Conservation (phyloP, 495 filamentous ascomycete genomes). For the Penicillium malachiteum region DNA sequence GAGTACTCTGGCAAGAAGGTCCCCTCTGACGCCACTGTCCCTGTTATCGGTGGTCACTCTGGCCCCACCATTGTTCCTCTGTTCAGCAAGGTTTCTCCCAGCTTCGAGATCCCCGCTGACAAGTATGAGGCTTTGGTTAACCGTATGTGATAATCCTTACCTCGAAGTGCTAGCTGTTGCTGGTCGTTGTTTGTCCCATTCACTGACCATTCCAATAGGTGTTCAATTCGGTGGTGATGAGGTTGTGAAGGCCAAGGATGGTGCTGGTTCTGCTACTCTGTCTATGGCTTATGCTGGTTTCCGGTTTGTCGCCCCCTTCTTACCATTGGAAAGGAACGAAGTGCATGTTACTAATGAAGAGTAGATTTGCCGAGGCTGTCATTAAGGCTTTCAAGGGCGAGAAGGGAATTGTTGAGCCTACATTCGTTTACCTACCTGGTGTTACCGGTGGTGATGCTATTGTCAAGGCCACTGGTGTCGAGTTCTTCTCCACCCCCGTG, state of each 20-base stretch:
- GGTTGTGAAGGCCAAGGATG: constrained; percentile 97
- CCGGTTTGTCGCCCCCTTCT: constrained; percentile 54
- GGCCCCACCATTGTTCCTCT: constrained; percentile 97
- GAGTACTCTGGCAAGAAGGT: constrained; percentile 78
- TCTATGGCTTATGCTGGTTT: constrained; percentile 98
- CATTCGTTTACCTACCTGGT: constrained; percentile 90
- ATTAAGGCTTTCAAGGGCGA: constrained; percentile 85
- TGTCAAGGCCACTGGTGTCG: constrained; percentile 73
- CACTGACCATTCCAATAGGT: constrained; percentile 41
- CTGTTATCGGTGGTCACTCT: constrained; percentile 95
- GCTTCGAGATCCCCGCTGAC: constrained; percentile 77
- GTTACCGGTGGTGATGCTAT: constrained; percentile 84
- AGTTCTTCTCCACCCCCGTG: constrained; percentile 95
- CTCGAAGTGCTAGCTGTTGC: neutral
- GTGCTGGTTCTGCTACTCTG: constrained; percentile 89
- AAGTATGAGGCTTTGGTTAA: constrained; percentile 85
- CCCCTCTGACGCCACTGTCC: constrained; percentile 76
- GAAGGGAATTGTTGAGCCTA: constrained; percentile 89
- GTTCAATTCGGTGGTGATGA: constrained; percentile 99
- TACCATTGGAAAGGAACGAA: neutral
- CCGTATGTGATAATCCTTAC: constrained; percentile 51
- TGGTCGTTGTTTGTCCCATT: neutral
- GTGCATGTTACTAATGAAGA: constrained; percentile 25
- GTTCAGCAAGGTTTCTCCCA: constrained; percentile 83
- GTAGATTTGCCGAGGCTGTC: constrained; percentile 86